Conservation (phyloP, 352 stramenopile genomes). For the Phytophthora constricta region DNA sequence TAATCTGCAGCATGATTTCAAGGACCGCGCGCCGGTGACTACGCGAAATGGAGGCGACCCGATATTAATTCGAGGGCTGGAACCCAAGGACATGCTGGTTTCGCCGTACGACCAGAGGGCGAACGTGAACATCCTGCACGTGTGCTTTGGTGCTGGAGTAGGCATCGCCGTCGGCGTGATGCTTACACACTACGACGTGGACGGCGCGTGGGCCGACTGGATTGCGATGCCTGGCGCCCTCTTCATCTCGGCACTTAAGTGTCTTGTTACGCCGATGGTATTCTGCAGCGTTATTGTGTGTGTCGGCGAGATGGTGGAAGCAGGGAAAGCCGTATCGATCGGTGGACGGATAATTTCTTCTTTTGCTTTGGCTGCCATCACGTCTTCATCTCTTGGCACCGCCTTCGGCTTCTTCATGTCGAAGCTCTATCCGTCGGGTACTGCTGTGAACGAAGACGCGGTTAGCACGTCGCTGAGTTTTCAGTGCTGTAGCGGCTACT, state of each 20-base stretch:
- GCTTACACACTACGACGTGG: constrained; percentile 49
- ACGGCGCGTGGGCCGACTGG: constrained; percentile 45
- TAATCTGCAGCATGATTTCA: constrained; percentile 41
- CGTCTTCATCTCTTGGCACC: constrained; percentile 53
- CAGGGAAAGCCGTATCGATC: constrained; percentile 62
- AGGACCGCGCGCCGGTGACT: constrained; percentile 17
- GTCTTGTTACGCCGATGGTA: constrained; percentile 71
- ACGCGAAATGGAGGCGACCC: constrained; percentile 12
- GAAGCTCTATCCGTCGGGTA: constrained; percentile 35
- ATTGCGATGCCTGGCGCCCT: constrained; percentile 64
- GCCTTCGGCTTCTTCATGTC: constrained; percentile 58
- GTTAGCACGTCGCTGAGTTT: constrained; percentile 44
- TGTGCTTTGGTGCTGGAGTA: constrained; percentile 49
- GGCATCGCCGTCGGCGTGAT: constrained; percentile 54
- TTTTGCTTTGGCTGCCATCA: constrained; percentile 52
- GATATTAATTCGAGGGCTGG: constrained; percentile 36
- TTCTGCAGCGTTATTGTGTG: constrained; percentile 72
- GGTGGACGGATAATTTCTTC: constrained; percentile 52
- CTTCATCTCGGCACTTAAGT: constrained; percentile 72
- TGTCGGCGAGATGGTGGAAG: constrained; percentile 63
- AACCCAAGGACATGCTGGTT: constrained; percentile 57
- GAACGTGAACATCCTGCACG: constrained; percentile 54
- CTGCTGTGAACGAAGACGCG: constrained; percentile 31
- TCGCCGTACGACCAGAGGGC: constrained; percentile 51
- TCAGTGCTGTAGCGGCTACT: constrained; percentile 52